phyloP scores from a whole-genome alignment of 139 green algal genomes.

The Chlamydomonas urium region DNA sequence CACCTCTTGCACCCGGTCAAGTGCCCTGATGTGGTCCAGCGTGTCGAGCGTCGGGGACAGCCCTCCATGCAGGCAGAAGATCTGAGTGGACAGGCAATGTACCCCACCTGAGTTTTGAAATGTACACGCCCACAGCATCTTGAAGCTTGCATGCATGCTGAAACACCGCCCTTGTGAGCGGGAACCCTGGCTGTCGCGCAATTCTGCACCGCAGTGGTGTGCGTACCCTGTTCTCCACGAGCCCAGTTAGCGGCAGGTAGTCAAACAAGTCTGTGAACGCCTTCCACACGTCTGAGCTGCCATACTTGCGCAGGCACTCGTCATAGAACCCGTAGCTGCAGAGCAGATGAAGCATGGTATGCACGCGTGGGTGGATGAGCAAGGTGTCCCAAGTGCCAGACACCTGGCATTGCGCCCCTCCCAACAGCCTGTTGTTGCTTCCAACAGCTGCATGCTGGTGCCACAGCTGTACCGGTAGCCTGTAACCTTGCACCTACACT shows the following conservation, averaged over 20 bases:
- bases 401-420: too few species aligned
- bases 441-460: too few species aligned
- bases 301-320: slow-evolving; percentile 98
- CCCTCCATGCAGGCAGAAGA: not conserved
- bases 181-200: too few species aligned
- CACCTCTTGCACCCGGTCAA: too few species aligned
- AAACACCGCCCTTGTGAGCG: too few species aligned
- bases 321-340: slow-evolving; percentile 98
- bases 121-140: not conserved
- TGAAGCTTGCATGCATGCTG: not conserved
- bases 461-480: not conserved
- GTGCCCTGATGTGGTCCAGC: too few species aligned
- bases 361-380: not conserved
- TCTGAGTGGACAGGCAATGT: not conserved
- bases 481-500: slow-evolving; percentile 33
- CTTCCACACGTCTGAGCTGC: slow-evolving; percentile 93
- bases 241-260: slow-evolving; percentile 75
- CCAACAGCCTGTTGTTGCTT: too few species aligned
- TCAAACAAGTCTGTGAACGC: slow-evolving; percentile 99
- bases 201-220: not conserved
- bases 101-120: not conserved
- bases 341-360: not conserved
- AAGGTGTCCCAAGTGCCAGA: too few species aligned
- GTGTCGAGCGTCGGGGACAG: too few species aligned
- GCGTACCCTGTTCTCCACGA: not conserved